A percentile compares a stretch with the other conserved stretches of the same genome.
Conservation (phyloP, 2,329 filamentous ascomycete species). For the Piedraia hortae region DNA sequence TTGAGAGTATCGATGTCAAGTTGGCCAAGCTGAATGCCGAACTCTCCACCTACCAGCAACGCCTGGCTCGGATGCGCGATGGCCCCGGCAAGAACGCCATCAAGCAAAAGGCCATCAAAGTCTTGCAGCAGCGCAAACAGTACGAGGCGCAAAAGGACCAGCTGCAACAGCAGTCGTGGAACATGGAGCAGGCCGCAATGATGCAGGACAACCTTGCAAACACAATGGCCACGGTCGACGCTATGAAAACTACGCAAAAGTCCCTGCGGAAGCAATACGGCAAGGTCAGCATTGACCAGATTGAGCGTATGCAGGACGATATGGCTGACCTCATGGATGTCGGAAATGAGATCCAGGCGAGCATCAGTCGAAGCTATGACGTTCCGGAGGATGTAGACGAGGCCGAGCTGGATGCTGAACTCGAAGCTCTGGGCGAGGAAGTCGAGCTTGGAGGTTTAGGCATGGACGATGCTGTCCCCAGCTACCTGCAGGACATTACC, state of each 20-base stretch:
- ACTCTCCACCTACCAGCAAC: slow-evolving; percentile 62
- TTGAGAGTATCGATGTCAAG: slow-evolving; percentile 79
- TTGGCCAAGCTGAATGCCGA: slow-evolving; percentile 79
- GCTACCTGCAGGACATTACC: slow-evolving; percentile 57
- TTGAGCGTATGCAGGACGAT: slow-evolving; percentile 91
- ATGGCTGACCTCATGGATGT: slow-evolving; percentile 97
- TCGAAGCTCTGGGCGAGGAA: slow-evolving; percentile 83
- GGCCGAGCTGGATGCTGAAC: slow-evolving; percentile 79
- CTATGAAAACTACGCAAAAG: slow-evolving; percentile 91
- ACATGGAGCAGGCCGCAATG: slow-evolving; percentile 94
- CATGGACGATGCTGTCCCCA: slow-evolving; percentile 35
- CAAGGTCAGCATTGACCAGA: slow-evolving; percentile 92
- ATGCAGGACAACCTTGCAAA: slow-evolving; percentile 98
- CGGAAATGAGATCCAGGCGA: slow-evolving; percentile 95
- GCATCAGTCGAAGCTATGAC: slow-evolving; percentile 70
- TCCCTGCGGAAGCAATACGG: slow-evolving; percentile 80
- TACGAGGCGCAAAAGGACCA: slow-evolving; percentile 89
- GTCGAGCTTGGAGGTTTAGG: slow-evolving; percentile 47
- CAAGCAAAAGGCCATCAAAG: slow-evolving; percentile 80
- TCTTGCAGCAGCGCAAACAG: slow-evolving; percentile 76
- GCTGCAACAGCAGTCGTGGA: slow-evolving; percentile 83
- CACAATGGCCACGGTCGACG: slow-evolving; percentile 92
- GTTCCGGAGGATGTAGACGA: slow-evolving; percentile 94
- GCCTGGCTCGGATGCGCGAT: slow-evolving; percentile 78
- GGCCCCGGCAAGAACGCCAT: slow-evolving; percentile 80